Evolutionary conservation across 768 basidiomycete species (phyloP).

Genomic region (Naematelia encephala): DNA sequence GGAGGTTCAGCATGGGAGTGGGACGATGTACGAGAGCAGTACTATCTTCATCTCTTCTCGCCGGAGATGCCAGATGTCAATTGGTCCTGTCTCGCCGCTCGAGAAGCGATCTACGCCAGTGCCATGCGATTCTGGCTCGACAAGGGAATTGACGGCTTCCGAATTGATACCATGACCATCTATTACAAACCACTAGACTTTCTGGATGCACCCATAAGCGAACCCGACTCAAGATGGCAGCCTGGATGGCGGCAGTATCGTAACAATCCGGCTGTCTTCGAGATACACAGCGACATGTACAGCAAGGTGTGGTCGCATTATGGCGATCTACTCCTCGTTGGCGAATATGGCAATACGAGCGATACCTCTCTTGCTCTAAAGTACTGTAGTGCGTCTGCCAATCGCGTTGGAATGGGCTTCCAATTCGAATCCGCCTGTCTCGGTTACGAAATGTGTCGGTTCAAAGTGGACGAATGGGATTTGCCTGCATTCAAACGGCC

Average conservation of each 20-base stretch:
- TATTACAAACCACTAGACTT: constrained; percentile 55
- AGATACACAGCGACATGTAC: too few relatives aligned
- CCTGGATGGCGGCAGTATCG: neutral
- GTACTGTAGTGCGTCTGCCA: too few relatives aligned
- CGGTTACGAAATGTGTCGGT: too few relatives aligned
- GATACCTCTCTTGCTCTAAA: too few relatives aligned
- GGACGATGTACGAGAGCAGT: constrained; percentile 63
- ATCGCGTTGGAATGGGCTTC: constrained; percentile 11
- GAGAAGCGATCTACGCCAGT: constrained; percentile 54
- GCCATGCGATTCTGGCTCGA: constrained; percentile 70
- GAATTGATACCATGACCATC: too few relatives aligned
- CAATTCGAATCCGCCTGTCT: constrained; percentile 4
- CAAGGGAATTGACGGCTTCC: constrained; percentile 70
- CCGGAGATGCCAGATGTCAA: constrained; percentile 51
- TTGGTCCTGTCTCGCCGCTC: constrained; percentile 64
- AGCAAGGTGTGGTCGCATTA: too few relatives aligned
- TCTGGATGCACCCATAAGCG: constrained; percentile 63
- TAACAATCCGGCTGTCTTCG: too few relatives aligned
- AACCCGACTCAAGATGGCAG: constrained; percentile 48
- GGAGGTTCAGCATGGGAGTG: constrained; percentile 64
- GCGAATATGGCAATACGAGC: neutral
- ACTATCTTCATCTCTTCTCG: constrained; percentile 59
- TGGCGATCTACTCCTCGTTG: neutral
- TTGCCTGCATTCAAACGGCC: constrained; percentile 1
- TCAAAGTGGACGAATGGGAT: constrained; percentile 1